Evolutionary conservation across 352 stramenopile genomes (phyloP), one percentile per base, ranked within the genome.

Genomic region (Peronospora destructor): DNA sequence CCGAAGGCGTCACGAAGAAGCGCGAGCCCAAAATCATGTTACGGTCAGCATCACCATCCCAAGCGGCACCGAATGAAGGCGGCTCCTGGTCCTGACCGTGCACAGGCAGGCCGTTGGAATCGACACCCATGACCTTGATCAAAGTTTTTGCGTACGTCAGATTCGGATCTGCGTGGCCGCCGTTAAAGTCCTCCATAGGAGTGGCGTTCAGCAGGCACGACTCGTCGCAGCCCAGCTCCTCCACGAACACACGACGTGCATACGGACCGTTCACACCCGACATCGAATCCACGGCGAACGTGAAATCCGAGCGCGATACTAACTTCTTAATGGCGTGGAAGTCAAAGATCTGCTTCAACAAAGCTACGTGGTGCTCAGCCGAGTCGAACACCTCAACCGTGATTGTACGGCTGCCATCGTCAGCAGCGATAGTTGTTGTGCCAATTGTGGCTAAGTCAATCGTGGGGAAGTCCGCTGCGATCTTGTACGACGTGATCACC

Each of bases 1-100:
- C 97, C 33, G 94, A 98, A 14, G 97, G 97, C 17, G 96, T 98
- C 42, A 99, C 95, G 66, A 99, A 99, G 73, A 98, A 98, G 37
- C 88, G 82, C 56, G 82, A 88, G 49, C 97, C 97, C 44, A 98
- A 82, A 57, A 99, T 98, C 71, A 99, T 97, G 73, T 99, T 99
- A 32, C 97, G 85, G 65, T 99, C 97, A 28, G 94, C 97, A 64
- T 99, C 97, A 19, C 97, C 97, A 68, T 99, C 97, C 66, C 96
- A 98, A 26, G 97, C 96, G 36, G 93, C 95, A 59, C 96, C 96
- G 46, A 99, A 96, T 25, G 82, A 53, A 49, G 70, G 73, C 11
- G 73, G 64, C 49, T 91, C 66, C 37, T 77, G 68, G 28, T 71
- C 56, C 56, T 96, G 92, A 43, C 91, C 90, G 19, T 69, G 49